These are phyloP conservation scores for Wickerhamomyces ciferrii DNA, from an alignment of 805 yeast species.

Conservation along the genomic window DNA sequence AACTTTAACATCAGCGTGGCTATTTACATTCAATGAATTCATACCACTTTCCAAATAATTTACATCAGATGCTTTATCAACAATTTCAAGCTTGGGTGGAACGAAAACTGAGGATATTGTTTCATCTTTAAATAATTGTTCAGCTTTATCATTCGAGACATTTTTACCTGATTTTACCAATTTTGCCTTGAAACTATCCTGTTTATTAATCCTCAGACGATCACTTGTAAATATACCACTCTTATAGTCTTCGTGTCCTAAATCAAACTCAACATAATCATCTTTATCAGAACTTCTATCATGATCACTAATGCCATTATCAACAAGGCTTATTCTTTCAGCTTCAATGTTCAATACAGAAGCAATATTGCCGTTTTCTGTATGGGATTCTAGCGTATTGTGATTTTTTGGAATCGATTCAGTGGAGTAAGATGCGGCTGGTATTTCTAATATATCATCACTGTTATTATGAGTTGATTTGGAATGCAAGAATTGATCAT, in stretches of 20 bases:
- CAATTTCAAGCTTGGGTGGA: background rate
- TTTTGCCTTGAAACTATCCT: background rate
- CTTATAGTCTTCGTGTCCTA: slow-evolving; percentile 18
- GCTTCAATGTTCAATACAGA: background rate
- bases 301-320: background rate
- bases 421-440: background rate
- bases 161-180: background rate
- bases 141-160: background rate
- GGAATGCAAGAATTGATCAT: background rate
- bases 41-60: background rate
- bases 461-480: background rate
- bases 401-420: background rate
- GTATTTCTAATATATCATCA: background rate
- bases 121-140: background rate
- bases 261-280: slow-evolving; percentile 30
- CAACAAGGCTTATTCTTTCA: background rate
- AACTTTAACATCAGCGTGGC: background rate
- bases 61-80: background rate
- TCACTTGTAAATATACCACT: slow-evolving; percentile 14
- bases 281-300: slow-evolving; percentile 2
- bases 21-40: too few relatives aligned
- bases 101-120: background rate
- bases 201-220: background rate
- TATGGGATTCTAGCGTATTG: too few relatives aligned
- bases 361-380: too few relatives aligned